A percentile compares a stretch with the other conserved stretches of the same genome.
Conservation (phyloP, 306 rosid genomes). For the Vigna reflexopilosa region DNA sequence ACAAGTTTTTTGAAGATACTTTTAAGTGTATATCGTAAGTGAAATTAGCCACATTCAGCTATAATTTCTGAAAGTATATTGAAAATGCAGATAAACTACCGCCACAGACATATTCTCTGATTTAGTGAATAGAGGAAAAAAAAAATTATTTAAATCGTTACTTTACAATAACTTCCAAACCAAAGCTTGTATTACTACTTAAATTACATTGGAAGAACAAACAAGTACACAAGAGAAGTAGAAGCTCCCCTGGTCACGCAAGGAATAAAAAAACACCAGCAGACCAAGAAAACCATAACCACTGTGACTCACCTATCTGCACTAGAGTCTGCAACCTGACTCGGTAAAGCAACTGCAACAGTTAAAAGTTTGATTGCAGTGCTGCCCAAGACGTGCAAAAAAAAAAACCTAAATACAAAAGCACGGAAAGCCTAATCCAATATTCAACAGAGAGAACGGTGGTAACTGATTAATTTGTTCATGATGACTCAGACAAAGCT, state of each 20-base stretch:
- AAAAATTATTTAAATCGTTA: too few relatives aligned
- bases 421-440: not conserved
- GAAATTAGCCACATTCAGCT: too few relatives aligned
- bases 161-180: not conserved
- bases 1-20: too few relatives aligned
- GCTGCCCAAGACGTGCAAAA: slow-evolving; percentile 22
- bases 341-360: slow-evolving; percentile 59
- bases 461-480: too few relatives aligned
- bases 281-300: slow-evolving; percentile 40
- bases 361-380: slow-evolving; percentile 70
- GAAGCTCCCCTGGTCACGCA: slow-evolving; percentile 42
- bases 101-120: too few relatives aligned
- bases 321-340: slow-evolving; percentile 12
- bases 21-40: too few relatives aligned
- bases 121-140: too few relatives aligned
- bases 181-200: not conserved
- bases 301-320: slow-evolving; percentile 15
- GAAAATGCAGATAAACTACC: too few relatives aligned
- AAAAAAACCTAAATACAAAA: not conserved
- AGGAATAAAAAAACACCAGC: slow-evolving; percentile 58
- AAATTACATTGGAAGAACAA: slow-evolving; percentile 28
- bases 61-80: too few relatives aligned
- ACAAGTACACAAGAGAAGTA: not conserved
- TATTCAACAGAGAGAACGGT: not conserved
- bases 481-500: slow-evolving; percentile 46